Evolutionary conservation across 495 filamentous ascomycete genomes (phyloP).

Genomic region (Aspergillus hancockii): DNA sequence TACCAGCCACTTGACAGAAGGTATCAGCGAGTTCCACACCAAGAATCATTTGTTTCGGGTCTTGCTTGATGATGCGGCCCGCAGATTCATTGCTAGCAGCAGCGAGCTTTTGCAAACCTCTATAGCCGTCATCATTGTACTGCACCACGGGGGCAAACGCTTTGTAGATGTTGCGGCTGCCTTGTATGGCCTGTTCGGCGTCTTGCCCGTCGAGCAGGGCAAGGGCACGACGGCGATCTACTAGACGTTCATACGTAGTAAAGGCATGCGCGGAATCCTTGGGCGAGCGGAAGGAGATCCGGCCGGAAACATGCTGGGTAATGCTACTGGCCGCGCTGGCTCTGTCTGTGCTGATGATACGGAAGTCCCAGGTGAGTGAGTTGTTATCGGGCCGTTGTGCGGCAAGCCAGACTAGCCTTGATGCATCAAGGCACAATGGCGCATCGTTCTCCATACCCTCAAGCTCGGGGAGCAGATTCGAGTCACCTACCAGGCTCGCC

Average conservation of each 20-base stretch:
- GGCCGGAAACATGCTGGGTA: conserved; percentile 10
- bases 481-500: conserved; percentile 23
- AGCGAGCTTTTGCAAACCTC: conserved; percentile 24
- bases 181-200: conserved; percentile 15
- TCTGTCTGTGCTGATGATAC: background rate
- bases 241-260: background rate
- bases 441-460: conserved; percentile 36
- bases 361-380: conserved; percentile 19
- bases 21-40: conserved; percentile 35
- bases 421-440: conserved; percentile 39
- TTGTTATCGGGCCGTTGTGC: conserved; percentile 13
- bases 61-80: too few species aligned
- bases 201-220: background rate
- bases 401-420: conserved; percentile 38
- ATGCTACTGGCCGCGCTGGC: background rate
- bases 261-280: background rate
- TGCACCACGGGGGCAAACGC: conserved; percentile 27
- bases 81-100: too few species aligned
- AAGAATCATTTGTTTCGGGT: conserved; percentile 3
- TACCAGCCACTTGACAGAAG: conserved; percentile 41
- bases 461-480: conserved; percentile 29
- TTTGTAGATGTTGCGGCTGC: conserved; percentile 33
- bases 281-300: background rate
- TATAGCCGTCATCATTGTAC: conserved; percentile 34
- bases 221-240: background rate